Evolutionary conservation across 306 rosid genomes (phyloP), one percentile per base, ranked within the genome.

Genomic region (Prunus dulcis): DNA sequence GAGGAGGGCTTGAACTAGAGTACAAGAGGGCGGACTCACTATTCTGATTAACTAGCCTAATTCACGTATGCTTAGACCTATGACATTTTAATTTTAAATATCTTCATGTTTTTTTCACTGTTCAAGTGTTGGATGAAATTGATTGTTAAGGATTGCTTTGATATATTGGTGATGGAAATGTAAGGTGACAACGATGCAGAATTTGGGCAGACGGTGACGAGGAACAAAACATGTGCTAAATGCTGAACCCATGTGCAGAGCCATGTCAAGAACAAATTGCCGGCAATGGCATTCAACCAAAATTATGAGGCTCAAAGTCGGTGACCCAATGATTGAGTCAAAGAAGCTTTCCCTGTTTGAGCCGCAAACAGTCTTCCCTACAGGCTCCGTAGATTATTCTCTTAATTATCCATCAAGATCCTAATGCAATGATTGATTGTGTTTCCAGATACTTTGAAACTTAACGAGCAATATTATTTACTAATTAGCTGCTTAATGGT

Each of bases 1-100:
- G 0, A 1, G 43, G 43, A 0, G 2, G 0, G 2, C 9, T 38
- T 6, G 43, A 38, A 38, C 9, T 38, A 38, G 43, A 2, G 43
- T 38, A 38, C 2, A 38, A 6, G 9, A 6, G 9, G 43, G 0
- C 43, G 2, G 9, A 38, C 9, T 38, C 9, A 6, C 2, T 38
- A 6, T 0, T 6, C 0, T 6, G 0, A 34, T 34, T 0, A 6
- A 0, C 2, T 1, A 38, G 43, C 9, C 9, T 38, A 38, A 6
- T 38, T 38, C 43, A 38, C 9, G 9, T 38, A 38, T 38, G 0
- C 43, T 38, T 38, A 1, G 43, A 6, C 9, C 43, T 38, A 0
- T 38, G 43, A 9, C 0, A 5, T 34, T 34, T 5, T 1, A 34
- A 34, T 34, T 34, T 38, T 38, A 7, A 38, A 38, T 0, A 7